Percentiles rank a stretch among this genome's conserved stretches.
Conservation (phyloP, 768 basidiomycete species). For the Porpolomopsis calyptriformis region DNA sequence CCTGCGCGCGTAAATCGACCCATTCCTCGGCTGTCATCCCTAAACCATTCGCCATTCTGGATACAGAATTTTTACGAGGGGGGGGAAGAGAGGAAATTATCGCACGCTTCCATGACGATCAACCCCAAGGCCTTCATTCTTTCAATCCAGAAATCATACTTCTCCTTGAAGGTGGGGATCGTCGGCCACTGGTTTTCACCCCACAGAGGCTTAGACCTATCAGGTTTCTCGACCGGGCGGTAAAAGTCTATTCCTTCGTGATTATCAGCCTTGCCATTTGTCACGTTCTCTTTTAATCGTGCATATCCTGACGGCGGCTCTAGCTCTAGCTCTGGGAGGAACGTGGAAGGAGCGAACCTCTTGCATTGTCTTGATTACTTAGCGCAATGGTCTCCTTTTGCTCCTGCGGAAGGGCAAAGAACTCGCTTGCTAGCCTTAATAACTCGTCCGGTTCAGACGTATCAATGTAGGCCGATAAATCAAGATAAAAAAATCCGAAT, state of each 20-base stretch:
- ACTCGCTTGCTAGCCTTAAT: conserved; percentile 50
- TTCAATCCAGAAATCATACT: conserved; percentile 64
- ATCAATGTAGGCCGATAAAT: conserved; percentile 51
- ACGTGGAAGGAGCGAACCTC: conserved; percentile 40
- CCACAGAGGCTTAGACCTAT: conserved; percentile 63
- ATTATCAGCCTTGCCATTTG: conserved; percentile 72
- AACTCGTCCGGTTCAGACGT: conserved; percentile 55
- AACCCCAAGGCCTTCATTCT: conserved; percentile 81
- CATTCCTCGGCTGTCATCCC: conserved; percentile 66
- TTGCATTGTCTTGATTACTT: conserved; percentile 55
- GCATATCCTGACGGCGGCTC: conserved; percentile 52
- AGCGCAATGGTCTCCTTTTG: conserved; percentile 72
- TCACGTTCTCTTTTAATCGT: conserved; percentile 74
- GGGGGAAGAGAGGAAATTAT: conserved; percentile 6
- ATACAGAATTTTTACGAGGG: background rate
- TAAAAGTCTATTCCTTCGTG: conserved; percentile 84
- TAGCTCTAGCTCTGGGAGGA: background rate
- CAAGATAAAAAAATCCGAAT: conserved; percentile 86
- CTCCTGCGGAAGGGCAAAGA: conserved; percentile 63
- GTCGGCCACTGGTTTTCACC: conserved; percentile 84
- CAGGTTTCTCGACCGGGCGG: conserved; percentile 56
- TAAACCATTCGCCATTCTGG: conserved; percentile 73
- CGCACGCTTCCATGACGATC: conserved; percentile 80
- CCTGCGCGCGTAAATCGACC: conserved; percentile 50
- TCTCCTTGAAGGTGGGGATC: conserved; percentile 45